Base-by-base conservation (phyloP, 2,329 filamentous ascomycete genomes). In the Thielaviopsis populi region DNA sequence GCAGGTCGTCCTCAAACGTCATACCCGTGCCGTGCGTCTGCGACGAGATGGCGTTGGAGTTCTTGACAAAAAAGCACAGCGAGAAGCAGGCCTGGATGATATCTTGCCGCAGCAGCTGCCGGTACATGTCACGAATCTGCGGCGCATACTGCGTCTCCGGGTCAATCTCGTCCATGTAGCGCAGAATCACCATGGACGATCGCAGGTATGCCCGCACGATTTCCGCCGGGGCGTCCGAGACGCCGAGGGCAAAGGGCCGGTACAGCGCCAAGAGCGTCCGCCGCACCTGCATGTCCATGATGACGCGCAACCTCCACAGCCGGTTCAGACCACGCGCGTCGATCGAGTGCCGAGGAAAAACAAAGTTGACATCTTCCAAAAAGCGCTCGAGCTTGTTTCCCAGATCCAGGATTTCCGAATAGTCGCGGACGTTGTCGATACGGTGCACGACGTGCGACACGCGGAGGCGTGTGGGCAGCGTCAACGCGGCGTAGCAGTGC, bases 1-100 rank as follows among this genome's bases (percentile, higher is more conserved):
- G 19, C 6, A 61, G 33, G 30, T 64, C 62, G n/a, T 65, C 50
- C 27, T 63, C 63, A 30, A 56, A 54, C 17, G 63, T 59, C 15
- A 59, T 56, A 22, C 46, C 37, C 5, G 56, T 48, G 2, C 41
- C 53, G n/a, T 50, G 41, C 2, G 27, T 37, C 37, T 24, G 43
- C 13, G 50, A 63, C 54, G 42, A 63, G 37, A 62, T 68, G 37
- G 65, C 62, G 17, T 56, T 56, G 15, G 53, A 56, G 43, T 65
- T 67, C 63, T 73, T 74, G 69, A 83, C 80, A 64, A 80, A 83
- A 67, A 78, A 81, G 68, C 80, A 83, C 13, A 83, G 72, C 65
- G 79, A 80, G 54, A 83, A 75, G 2, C 79, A 78, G 0, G 80
- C 79, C 69, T 82, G 79, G 22, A 81, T 72, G 27, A 83, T 78